Base-by-base conservation (phyloP, 257 asterid species). In the Solanum okadae region DNA sequence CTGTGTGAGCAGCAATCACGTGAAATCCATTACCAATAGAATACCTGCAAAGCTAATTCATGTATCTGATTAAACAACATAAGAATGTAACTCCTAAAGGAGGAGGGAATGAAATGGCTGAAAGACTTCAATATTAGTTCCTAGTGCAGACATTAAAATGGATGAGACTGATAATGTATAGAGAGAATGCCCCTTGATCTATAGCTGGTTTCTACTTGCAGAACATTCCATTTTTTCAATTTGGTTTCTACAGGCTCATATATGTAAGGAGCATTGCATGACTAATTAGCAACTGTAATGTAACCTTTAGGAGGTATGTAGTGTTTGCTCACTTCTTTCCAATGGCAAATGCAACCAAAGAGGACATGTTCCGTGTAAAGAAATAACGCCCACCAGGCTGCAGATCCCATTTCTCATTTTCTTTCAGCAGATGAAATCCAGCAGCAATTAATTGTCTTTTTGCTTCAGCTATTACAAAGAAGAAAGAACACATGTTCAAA, bases 341-440 rank as follows among this genome's bases (percentile, higher is more conserved):
- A 87, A 97, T 88, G 88, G 99, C 95, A 93, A 97, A 97, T 72
- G 99, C 99, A 89, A 97, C 96, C 92, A 97, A 91, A 35, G 98
- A 97, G 67, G 99, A 97, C 99, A 97, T 97, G 91, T 97, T 97
- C 78, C 99, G 94, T 10, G 99, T 97, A 88, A 96, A 97, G 88
- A 97, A 95, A 91, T 97, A 96, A 89, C 99, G 98, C 86, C 99
- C 99, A 71, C 99, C 99, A 71, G 99, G 98, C 92, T 97, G 94
- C 87, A 97, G 93, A 76, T 95, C 92, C 99, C 99, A 97, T 85
- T 95, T 97, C 86, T 97, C 98, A 90, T 94, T 94, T 93, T 97
- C 99, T 84, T 91, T 94, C 90, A 97, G 92, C 94, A 95, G 90
- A 91, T 92, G 95, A 90, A 97, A 97, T 86, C 99, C 99, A 91